These are phyloP conservation scores for Colletotrichum sp. DNA, from an alignment of 2,329 filamentous ascomycete genomes.

Conservation along the genomic window DNA sequence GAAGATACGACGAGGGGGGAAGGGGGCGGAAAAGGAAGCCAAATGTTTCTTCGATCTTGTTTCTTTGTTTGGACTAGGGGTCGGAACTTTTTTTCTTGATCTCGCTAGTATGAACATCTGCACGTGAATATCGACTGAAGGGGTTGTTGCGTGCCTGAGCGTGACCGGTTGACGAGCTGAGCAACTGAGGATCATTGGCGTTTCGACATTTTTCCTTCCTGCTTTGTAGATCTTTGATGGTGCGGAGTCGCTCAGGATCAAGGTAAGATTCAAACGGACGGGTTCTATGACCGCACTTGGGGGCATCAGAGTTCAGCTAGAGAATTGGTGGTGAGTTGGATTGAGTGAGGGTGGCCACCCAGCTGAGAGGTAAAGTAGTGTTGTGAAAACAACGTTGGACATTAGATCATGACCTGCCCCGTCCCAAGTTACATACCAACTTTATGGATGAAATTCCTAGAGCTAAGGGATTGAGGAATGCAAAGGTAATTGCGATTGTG, in stretches of 20 bases:
- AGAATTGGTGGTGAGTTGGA: neutral
- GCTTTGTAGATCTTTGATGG: neutral
- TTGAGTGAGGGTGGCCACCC: neutral
- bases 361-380: neutral
- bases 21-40: neutral
- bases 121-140: neutral
- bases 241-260: neutral
- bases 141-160: neutral
- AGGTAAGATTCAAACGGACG: neutral
- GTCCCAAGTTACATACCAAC: neutral
- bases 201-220: neutral
- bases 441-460: neutral
- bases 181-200: neutral
- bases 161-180: neutral
- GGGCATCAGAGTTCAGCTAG: neutral
- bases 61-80: constrained; percentile 4
- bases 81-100: neutral
- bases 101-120: neutral
- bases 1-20: neutral
- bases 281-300: neutral
- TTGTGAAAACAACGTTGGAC: neutral
- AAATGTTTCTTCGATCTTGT: neutral
- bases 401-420: neutral
- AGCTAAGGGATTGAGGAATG: neutral
- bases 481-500: neutral